Percentiles rank a stretch among this genome's conserved stretches.
Conservation (phyloP, 768 basidiomycete species). For the Rhizopogon vulgaris region DNA sequence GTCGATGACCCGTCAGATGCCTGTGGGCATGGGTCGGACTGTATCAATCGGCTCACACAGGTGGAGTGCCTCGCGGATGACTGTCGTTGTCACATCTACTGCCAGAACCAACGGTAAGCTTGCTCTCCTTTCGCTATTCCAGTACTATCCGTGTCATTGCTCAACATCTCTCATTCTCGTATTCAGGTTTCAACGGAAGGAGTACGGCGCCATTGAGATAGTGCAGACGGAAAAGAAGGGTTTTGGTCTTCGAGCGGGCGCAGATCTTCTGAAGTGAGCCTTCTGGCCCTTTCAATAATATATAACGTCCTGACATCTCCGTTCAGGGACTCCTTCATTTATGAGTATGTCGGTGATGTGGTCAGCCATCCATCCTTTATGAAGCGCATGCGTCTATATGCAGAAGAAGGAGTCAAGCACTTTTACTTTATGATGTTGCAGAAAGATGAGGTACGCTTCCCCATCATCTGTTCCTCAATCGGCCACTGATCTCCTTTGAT, state of each 20-base stretch:
- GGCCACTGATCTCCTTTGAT: not conserved
- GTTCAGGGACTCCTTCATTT: slow-evolving; percentile 83
- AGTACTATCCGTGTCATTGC: not conserved
- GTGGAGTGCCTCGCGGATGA: slow-evolving; percentile 92
- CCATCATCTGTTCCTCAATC: not conserved
- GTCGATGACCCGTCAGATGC: slow-evolving; percentile 56
- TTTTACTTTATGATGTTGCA: slow-evolving; percentile 99
- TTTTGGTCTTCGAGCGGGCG: slow-evolving; percentile 79
- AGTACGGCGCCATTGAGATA: slow-evolving; percentile 84
- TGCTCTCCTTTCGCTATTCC: not conserved
- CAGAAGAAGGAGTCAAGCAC: slow-evolving; percentile 86
- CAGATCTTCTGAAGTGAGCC: slow-evolving; percentile 57
- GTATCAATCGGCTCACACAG: slow-evolving; percentile 95
- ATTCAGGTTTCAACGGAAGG: slow-evolving; percentile 75
- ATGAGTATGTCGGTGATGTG: slow-evolving; percentile 97
- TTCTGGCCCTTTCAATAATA: not conserved
- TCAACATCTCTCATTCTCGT: slow-evolving; percentile 1
- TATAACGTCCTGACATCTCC: slow-evolving; percentile 2
- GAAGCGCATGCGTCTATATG: slow-evolving; percentile 93
- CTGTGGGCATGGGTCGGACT: slow-evolving; percentile 86
- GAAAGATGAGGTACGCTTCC: slow-evolving; percentile 77
- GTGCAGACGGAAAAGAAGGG: slow-evolving; percentile 95
- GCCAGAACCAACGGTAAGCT: slow-evolving; percentile 86
- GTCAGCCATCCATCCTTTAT: slow-evolving; percentile 82
- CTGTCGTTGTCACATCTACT: slow-evolving; percentile 75